Evolutionary conservation across 169 alveolate species (phyloP), one percentile per base, ranked within the genome.

Genomic region (Perkinsus olseni): DNA sequence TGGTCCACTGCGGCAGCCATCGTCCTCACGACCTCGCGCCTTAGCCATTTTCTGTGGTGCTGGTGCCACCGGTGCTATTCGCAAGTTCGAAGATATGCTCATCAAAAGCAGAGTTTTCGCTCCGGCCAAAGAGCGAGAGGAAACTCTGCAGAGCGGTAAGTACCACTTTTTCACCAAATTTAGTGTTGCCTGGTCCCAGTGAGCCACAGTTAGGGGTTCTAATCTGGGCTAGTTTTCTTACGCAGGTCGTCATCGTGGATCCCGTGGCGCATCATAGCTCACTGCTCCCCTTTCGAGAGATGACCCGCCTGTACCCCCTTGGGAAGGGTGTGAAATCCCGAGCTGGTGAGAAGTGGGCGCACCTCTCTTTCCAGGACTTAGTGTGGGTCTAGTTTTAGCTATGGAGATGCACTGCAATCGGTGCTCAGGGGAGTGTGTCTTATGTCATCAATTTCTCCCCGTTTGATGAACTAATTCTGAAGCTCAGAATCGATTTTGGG

Each of bases 241-340:
- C 38, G 20, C 37, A 74, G 82, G 92, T 92, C 48, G 92, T 94
- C 45, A 48, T 94, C 36, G 82, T 62, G 21, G 95, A 94, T 39
- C 94, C 96, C 50, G 74, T 91, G 48, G 96, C 95, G 24, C 96
- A 94, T 91, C 96, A 94, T 92, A 93, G 95, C 38, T 82, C 92
- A 48, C 82, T 93, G 51, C 93, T 94, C 38, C 96, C 96, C 20
- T 94, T 94, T 39, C 92, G 94, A 31, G 95, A 94, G 91, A 90
- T 91, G 38, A 48, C 93, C 37, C 28, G 34, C 37, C 8, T 62
- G 31, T 62, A 62, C 31, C 82, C 82, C 37, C 82, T 62, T 4
- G 82, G 82, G 82, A 62, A 28, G 17, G 82, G 82, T 8, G 82
- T 62, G 8, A 62, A 62, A 24, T 62, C 82, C 34, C 28, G 82